Conservation (phyloP, 345 rosid species). For the Boechera retrofracta region DNA sequence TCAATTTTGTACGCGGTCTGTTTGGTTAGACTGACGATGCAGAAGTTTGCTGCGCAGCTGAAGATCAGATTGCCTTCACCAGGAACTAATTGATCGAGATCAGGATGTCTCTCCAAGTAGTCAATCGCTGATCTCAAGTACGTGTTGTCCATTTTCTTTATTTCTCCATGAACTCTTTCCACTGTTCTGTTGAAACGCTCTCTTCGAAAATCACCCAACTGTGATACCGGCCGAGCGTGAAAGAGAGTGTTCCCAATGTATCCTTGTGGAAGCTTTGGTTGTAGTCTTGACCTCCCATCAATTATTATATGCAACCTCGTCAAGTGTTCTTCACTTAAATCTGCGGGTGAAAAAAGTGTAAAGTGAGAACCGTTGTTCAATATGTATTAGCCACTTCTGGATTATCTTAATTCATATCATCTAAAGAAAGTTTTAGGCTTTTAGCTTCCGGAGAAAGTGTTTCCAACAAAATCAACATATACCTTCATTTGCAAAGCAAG, state of each 20-base stretch:
- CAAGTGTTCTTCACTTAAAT: constrained; percentile 37
- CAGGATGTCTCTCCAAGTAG: constrained; percentile 38
- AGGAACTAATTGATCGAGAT: constrained; percentile 43
- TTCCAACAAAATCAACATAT: background rate
- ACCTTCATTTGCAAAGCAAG: constrained; percentile 47
- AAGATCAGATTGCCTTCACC: constrained; percentile 51
- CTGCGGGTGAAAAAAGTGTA: background rate
- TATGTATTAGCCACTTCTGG: background rate
- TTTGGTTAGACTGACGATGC: constrained; percentile 54
- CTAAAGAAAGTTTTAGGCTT: background rate
- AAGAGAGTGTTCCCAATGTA: constrained; percentile 55
- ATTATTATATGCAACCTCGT: constrained; percentile 46
- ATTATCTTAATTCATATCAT: background rate
- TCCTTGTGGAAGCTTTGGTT: constrained; percentile 51
- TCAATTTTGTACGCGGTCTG: constrained; percentile 54
- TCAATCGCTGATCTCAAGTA: constrained; percentile 59
- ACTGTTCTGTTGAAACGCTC: constrained; percentile 42
- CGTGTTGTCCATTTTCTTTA: constrained; percentile 45
- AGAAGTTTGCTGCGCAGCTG: constrained; percentile 55
- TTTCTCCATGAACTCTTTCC: constrained; percentile 41
- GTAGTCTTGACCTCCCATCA: constrained; percentile 53
- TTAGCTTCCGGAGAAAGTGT: background rate
- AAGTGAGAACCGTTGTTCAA: background rate
- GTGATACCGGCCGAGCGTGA: constrained; percentile 28
- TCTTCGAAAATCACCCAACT: constrained; percentile 38